These are phyloP conservation scores for Sugiyamaella paludigena DNA, from an alignment of 1,139 yeast species.

Conservation along the genomic window DNA sequence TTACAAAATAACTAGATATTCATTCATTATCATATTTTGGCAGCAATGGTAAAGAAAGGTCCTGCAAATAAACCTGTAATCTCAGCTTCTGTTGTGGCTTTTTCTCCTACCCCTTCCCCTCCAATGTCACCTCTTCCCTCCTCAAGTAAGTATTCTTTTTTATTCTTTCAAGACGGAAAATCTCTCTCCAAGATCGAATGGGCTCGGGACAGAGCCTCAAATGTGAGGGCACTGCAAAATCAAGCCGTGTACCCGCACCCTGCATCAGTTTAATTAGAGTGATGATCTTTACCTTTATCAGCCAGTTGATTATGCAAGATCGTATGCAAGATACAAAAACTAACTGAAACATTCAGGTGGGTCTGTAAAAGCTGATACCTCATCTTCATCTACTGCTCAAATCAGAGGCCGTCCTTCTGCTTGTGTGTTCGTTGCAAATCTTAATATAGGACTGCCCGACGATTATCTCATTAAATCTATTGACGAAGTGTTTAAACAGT, in stretches of 20 bases:
- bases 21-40: too few species aligned
- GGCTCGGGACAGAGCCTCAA: too few species aligned
- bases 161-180: background rate
- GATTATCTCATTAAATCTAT: conserved; percentile 71
- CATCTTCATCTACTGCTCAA: background rate
- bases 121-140: background rate
- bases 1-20: too few species aligned
- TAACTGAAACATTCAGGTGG: background rate
- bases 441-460: conserved; percentile 61
- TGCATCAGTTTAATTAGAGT: too few species aligned
- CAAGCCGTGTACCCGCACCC: too few species aligned
- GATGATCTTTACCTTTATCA: background rate
- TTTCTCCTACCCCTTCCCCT: too few species aligned
- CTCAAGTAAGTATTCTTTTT: background rate
- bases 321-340: background rate
- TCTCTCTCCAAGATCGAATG: too few species aligned
- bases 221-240: too few species aligned
- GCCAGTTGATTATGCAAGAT: background rate
- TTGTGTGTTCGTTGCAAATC: conserved; percentile 81
- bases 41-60: too few species aligned
- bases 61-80: too few species aligned
- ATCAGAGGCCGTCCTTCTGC: conserved; percentile 59
- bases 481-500: conserved; percentile 57
- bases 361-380: background rate
- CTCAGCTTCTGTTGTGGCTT: too few species aligned